Evolutionary conservation across 192 early-diverging fungal species (phyloP).

Genomic region (Dissophora globulifera): DNA sequence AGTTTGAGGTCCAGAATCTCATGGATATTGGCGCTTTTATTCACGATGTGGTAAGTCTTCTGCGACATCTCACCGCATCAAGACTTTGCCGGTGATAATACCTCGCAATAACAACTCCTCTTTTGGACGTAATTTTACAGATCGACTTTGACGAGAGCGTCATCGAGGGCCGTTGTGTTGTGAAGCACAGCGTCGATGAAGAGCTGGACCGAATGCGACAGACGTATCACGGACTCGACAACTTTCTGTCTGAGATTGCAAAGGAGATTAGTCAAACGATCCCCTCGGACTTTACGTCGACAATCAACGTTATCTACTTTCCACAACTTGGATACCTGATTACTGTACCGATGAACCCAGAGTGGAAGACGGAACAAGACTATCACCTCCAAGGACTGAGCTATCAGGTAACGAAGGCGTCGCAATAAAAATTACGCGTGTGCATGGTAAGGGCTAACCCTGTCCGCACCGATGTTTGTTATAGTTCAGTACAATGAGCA

Average conservation of each 20-base stretch:
- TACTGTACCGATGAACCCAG: constrained; percentile 66
- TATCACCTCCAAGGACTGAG: constrained; percentile 61
- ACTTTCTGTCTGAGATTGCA: constrained; percentile 70
- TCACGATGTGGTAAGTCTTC: constrained; percentile 62
- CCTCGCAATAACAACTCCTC: background rate
- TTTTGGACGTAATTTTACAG: constrained; percentile 31
- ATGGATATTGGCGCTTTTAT: constrained; percentile 65
- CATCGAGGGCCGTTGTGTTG: constrained; percentile 65
- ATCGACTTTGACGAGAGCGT: constrained; percentile 79
- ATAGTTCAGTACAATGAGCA: constrained; percentile 74
- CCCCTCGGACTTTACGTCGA: constrained; percentile 60
- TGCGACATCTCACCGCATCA: background rate
- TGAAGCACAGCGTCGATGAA: constrained; percentile 64
- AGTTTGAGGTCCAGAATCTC: constrained; percentile 49
- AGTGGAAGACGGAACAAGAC: constrained; percentile 58
- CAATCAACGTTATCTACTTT: constrained; percentile 81
- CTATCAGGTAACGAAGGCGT: constrained; percentile 68
- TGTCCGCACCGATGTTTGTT: no score
- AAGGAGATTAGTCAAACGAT: constrained; percentile 65
- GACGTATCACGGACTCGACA: constrained; percentile 72
- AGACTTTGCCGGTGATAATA: no score
- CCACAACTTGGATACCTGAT: constrained; percentile 85
- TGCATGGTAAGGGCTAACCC: no score
- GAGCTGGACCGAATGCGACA: constrained; percentile 76
- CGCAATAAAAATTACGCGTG: no score